phyloP scores from a whole-genome alignment of 306 rosid species.

The Castanea sativa region DNA sequence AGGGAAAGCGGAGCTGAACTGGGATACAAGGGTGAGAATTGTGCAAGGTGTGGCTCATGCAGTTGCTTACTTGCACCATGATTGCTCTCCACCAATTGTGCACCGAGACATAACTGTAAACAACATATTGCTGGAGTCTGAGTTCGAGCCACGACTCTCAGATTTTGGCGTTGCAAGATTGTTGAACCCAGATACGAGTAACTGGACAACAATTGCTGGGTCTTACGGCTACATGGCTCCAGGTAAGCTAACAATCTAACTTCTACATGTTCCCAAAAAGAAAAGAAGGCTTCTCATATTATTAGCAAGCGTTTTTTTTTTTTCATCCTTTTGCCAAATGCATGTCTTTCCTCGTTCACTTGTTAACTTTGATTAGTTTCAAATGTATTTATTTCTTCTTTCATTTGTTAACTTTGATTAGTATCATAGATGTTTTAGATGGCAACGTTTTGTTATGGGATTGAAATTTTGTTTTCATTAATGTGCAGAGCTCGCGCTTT shows the following conservation, averaged over 20 bases:
- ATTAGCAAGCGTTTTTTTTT: not conserved
- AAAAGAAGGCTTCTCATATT: not conserved
- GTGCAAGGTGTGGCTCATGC: conserved; percentile 67
- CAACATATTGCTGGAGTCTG: conserved; percentile 51
- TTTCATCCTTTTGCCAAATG: not conserved
- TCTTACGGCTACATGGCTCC: conserved; percentile 89
- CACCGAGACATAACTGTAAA: conserved; percentile 66
- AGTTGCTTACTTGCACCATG: conserved; percentile 61
- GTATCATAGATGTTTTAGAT: not conserved
- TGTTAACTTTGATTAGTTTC: not conserved
- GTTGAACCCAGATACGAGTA: conserved; percentile 38
- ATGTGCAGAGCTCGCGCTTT: conserved; percentile 62
- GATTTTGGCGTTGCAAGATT: conserved; percentile 75
- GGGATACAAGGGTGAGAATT: conserved; percentile 51
- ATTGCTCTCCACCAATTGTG: conserved; percentile 56
- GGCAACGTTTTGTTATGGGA: not conserved
- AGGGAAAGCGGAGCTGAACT: conserved; percentile 31
- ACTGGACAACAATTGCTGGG: conserved; percentile 64
- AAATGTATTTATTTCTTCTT: too few species aligned
- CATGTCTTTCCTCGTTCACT: not conserved
- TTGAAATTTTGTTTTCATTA: not conserved
- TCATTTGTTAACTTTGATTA: not conserved
- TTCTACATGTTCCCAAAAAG: not conserved
- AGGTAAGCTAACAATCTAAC: conserved; percentile 34
- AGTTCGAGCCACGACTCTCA: conserved; percentile 57